phyloP scores from a whole-genome alignment of 148 eudicot species.

The Rheum nobile region DNA sequence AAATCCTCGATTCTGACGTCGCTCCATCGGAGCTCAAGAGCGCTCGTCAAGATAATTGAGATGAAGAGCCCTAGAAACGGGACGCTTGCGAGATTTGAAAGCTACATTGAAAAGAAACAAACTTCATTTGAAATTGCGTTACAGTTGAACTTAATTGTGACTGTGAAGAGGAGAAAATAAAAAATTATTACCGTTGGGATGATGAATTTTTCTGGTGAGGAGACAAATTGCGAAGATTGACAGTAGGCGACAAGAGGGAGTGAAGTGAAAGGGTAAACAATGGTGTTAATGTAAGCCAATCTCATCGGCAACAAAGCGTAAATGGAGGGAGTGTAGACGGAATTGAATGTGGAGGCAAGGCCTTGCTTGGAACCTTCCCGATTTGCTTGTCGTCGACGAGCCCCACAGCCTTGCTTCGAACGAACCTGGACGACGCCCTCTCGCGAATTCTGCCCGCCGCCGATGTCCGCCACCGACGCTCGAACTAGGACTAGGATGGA shows the following conservation, averaged over 20 bases:
- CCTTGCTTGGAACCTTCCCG: too few relatives aligned
- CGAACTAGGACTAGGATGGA: too few relatives aligned
- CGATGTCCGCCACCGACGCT: too few relatives aligned
- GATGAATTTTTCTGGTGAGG: constrained; percentile 92
- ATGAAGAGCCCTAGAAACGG: constrained; percentile 86
- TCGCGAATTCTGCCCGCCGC: too few relatives aligned
- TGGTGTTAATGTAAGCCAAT: constrained; percentile 89
- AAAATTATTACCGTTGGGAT: constrained; percentile 89
- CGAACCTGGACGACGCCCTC: too few relatives aligned
- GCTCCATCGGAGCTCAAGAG: constrained; percentile 90
- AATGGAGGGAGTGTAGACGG: too few relatives aligned
- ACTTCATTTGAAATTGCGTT: not conserved
- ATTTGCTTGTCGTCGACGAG: too few relatives aligned
- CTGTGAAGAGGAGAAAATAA: too few relatives aligned
- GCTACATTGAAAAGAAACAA: constrained; percentile 25
- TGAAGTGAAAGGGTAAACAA: constrained; percentile 90
- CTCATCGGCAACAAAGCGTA: too few relatives aligned
- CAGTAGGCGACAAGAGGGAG: constrained; percentile 93
- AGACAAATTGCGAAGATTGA: constrained; percentile 86
- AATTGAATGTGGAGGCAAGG: too few relatives aligned
- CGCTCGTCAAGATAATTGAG: constrained; percentile 72
- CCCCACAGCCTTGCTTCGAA: too few relatives aligned
- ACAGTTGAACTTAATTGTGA: not conserved
- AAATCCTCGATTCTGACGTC: constrained; percentile 79
- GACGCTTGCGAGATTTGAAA: constrained; percentile 77